phyloP scores from a whole-genome alignment of 208 protist genomes.

The Histomonas meleagridis region DNA sequence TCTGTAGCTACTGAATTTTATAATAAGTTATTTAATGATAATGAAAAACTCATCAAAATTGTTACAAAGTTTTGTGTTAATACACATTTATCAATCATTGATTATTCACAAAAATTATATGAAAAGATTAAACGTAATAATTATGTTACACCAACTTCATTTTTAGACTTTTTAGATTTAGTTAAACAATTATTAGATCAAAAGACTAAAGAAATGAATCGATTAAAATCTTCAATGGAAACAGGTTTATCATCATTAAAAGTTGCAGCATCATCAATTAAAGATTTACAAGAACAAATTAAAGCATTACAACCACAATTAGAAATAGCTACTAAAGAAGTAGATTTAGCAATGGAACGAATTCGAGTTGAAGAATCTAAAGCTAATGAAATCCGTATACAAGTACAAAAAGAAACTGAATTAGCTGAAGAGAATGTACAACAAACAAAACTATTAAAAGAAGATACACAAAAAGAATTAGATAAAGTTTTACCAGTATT shows the following conservation, averaged over 20 bases:
- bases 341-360: constrained; percentile 71
- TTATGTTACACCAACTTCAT: constrained; percentile 94
- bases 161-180: constrained; percentile 80
- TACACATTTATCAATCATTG: constrained; percentile 78
- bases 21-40: not conserved
- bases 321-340: constrained; percentile 70
- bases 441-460: constrained; percentile 69
- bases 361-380: constrained; percentile 69
- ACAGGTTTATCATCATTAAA: constrained; percentile 71
- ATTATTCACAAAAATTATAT: constrained; percentile 67
- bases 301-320: constrained; percentile 79
- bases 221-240: constrained; percentile 36
- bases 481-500: constrained; percentile 78
- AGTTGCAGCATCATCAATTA: constrained; percentile 74
- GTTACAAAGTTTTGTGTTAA: constrained; percentile 67
- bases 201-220: constrained; percentile 61
- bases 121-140: constrained; percentile 75
- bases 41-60: not conserved
- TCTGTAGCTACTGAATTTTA: constrained; percentile 65
- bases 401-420: constrained; percentile 65
- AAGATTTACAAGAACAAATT: constrained; percentile 78
- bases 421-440: constrained; percentile 51
- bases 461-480: constrained; percentile 74
- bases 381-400: constrained; percentile 59
- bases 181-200: constrained; percentile 70